Conservation (phyloP, 768 basidiomycete species). For the Clitopilus hobsonii region DNA sequence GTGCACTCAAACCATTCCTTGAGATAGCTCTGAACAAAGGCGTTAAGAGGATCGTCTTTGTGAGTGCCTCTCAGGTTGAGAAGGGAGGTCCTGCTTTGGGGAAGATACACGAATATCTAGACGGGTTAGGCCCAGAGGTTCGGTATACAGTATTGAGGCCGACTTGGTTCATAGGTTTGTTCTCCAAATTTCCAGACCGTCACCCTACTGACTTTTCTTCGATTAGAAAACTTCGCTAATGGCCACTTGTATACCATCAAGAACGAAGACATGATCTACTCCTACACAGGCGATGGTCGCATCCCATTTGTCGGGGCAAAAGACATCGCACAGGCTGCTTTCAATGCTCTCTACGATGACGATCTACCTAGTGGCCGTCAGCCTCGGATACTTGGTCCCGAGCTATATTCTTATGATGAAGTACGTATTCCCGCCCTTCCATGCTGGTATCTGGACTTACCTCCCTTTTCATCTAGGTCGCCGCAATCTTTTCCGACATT, state of each 20-base stretch:
- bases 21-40: conserved; percentile 25
- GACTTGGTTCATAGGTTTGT: conserved; percentile 32
- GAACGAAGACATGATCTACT: conserved; percentile 17
- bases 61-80: conserved; percentile 20
- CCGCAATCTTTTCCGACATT: conserved; percentile 12
- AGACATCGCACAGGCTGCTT: conserved; percentile 23
- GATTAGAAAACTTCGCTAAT: conserved; percentile 25
- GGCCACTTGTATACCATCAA: conserved; percentile 16
- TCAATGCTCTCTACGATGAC: conserved; percentile 18
- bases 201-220: background rate
- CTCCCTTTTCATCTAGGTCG: conserved; percentile 11
- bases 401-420: conserved; percentile 20
- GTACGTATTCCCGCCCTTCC: conserved; percentile 7
- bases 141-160: conserved; percentile 31
- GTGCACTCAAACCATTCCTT: conserved; percentile 25
- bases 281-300: conserved; percentile 16
- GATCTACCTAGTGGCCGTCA: conserved; percentile 3
- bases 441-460: background rate
- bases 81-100: conserved; percentile 21
- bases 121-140: conserved; percentile 19
- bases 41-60: conserved; percentile 27
- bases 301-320: conserved; percentile 20
- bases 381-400: conserved; percentile 20
- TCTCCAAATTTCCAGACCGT: background rate
- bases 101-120: conserved; percentile 29